Evolutionary conservation across 179 eudicot species (phyloP).

Genomic region (Carnegiea gigantea): DNA sequence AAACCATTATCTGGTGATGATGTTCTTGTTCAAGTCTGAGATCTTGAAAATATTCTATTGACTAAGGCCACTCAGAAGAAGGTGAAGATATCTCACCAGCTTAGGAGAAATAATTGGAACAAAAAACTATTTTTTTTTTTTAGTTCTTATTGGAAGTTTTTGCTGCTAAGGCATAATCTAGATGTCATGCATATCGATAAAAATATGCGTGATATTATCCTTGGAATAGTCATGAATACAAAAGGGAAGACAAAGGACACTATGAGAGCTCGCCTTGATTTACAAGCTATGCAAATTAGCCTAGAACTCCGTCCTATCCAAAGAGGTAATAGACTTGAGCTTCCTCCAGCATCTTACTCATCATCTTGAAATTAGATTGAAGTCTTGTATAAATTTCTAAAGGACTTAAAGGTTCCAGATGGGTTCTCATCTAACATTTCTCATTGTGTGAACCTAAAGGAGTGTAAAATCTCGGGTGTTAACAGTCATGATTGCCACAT

Average conservation of each 20-base stretch:
- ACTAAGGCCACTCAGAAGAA: not conserved
- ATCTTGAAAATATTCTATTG: constrained; percentile 3
- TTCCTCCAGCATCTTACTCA: constrained; percentile 3
- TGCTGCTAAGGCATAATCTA: too few relatives aligned
- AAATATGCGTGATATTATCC: too few relatives aligned
- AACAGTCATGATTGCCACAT: constrained; percentile 20
- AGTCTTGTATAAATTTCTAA: constrained; percentile 1
- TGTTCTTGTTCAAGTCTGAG: constrained; percentile 2
- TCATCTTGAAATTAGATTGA: not conserved
- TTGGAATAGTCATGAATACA: constrained; percentile 1
- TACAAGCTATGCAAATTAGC: not conserved
- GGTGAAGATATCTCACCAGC: not conserved
- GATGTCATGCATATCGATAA: too few relatives aligned
- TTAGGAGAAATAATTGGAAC: constrained; percentile 13
- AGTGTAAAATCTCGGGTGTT: not conserved
- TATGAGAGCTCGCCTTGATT: not conserved
- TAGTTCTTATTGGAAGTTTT: too few relatives aligned
- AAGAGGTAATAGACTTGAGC: not conserved
- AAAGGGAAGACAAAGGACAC: constrained; percentile 14
- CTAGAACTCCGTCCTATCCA: not conserved
- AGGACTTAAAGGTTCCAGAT: not conserved
- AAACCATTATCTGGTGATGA: not conserved
- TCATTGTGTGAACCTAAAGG: constrained; percentile 12
- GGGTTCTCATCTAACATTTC: constrained; percentile 14
- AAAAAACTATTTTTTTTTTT: not conserved